These are phyloP conservation scores for Mortierella sp. DNA, from an alignment of 371 early-diverging fungal genomes.

Conservation along the genomic window DNA sequence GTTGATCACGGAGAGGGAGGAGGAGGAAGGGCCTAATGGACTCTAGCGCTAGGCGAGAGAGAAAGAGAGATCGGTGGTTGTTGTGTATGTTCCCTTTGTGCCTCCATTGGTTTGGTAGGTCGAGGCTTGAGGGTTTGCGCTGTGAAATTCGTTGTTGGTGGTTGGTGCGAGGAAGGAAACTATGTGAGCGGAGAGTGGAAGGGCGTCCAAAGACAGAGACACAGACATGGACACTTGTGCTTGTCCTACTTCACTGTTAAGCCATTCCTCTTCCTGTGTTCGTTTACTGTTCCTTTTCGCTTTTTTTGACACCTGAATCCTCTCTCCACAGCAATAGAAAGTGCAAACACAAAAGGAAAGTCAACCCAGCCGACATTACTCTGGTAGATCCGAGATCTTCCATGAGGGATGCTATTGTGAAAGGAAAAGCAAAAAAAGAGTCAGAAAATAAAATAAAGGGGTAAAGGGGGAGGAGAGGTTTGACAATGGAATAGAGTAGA, in stretches of 20 bases:
- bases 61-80: not conserved
- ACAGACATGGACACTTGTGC: too few relatives aligned
- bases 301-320: too few relatives aligned
- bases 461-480: too few relatives aligned
- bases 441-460: not conserved
- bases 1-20: too few relatives aligned
- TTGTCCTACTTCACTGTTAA: too few relatives aligned
- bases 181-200: not conserved
- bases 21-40: not conserved
- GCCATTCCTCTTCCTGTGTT: too few relatives aligned
- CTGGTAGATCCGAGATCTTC: conserved; percentile 18
- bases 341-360: not conserved
- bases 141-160: not conserved
- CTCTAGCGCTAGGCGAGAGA: not conserved
- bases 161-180: not conserved
- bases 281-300: too few relatives aligned
- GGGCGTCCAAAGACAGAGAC: not conserved
- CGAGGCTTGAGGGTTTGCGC: not conserved
- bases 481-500: not conserved
- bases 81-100: not conserved
- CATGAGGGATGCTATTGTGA: not conserved
- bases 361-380: not conserved
- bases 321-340: not conserved
- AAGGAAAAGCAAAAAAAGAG: not conserved
- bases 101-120: not conserved